Evolutionary conservation across 768 basidiomycete species (phyloP), one percentile per base, ranked within the genome.

Genomic region (Gloeostereum incarnatum): DNA sequence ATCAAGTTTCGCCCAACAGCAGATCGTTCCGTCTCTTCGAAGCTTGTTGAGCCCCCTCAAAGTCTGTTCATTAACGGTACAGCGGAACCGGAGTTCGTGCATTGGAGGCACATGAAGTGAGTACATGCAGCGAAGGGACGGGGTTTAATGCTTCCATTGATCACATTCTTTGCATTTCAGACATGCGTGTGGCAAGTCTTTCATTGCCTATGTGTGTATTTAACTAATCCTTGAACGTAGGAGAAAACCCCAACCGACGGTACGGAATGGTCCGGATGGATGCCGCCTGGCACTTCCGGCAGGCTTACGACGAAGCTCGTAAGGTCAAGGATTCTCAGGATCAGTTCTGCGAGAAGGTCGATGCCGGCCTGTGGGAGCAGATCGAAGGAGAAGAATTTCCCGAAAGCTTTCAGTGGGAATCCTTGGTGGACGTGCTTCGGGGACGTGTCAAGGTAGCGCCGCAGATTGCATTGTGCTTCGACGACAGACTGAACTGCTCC

Each of bases 61-160:
- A 45, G 55, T 33, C 38, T 71, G 54, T 27, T 23, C 5, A 19
- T 37, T 26, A 73, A 79, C 48, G 58, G 54, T 18, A 58, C 73
- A 5, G 57, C 63, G 29, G 51, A 68, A 45, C 54, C 57, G 41
- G 27, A 56, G 31, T 61, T 59, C 26, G 69, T 73, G 24, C 66
- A 55, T 61, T 83, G 78, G 75, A 65, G 83, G 41, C 80, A 85
- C 49, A 80, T 87, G 67, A 87, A 89, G 73, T 76, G 45, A 46
- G 69, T 56, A 6, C 13, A 8, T 38, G 19, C 16, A 34, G 33
- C 14, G 33, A 34, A 34, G 26, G 9, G 14, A 29, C 26, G 9
- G 14, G 14, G 14, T 29, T 29, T 29, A 8, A 29, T 29, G 26
- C 26, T 44, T 14, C 16, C 16, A 17, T 16, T 36, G 26, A 31